Conservation (phyloP, 2,329 filamentous ascomycete species). For the Chaetomium globosum region DNA sequence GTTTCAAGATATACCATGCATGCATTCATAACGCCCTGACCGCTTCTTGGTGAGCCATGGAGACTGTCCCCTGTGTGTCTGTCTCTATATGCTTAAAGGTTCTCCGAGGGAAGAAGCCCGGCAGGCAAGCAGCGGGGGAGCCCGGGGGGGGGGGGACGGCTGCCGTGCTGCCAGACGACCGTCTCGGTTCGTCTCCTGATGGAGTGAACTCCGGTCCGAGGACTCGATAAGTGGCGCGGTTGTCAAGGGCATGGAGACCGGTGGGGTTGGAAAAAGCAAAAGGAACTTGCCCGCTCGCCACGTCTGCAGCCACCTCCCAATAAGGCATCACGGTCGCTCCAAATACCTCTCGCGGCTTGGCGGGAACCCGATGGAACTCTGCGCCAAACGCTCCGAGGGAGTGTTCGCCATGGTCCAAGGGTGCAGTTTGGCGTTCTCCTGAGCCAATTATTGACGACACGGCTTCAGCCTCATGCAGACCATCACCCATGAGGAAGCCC, state of each 20-base stretch:
- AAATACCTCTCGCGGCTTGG: neutral
- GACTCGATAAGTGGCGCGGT: neutral
- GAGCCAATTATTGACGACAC: constrained; percentile 6
- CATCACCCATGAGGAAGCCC: constrained; percentile 8
- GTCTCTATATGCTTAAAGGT: neutral
- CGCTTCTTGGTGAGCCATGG: neutral
- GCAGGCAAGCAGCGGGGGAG: neutral
- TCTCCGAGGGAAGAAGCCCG: neutral
- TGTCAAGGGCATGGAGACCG: neutral
- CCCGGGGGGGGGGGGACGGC: neutral
- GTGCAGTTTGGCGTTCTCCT: constrained; percentile 8
- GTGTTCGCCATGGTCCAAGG: neutral
- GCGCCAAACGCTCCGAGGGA: neutral
- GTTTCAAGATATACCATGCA: neutral
- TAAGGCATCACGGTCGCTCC: constrained; percentile 17
- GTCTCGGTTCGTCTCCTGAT: neutral
- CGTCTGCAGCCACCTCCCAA: constrained; percentile 23
- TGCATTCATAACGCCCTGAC: neutral
- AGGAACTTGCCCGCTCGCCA: constrained; percentile 4
- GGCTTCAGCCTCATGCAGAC: constrained; percentile 30
- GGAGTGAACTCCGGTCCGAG: neutral
- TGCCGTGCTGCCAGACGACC: neutral
- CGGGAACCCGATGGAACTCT: neutral
- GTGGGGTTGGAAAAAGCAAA: neutral
- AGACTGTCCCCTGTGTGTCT: no score